Evolutionary conservation across 495 filamentous ascomycete species (phyloP).

Genomic region (Aspergillus ellipticus): DNA sequence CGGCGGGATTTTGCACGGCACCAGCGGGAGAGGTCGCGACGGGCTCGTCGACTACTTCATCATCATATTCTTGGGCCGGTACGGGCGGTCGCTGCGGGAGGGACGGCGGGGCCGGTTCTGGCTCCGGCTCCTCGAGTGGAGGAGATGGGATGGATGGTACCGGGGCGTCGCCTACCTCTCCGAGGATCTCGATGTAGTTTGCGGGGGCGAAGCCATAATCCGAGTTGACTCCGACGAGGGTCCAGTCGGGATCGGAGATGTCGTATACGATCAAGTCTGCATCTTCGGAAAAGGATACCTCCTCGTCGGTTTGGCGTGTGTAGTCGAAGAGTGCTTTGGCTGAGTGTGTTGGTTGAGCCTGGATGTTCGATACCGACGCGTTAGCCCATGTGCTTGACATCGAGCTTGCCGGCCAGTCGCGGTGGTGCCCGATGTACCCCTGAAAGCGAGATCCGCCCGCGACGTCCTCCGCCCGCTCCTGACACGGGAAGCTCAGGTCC

Average conservation of each 20-base stretch:
- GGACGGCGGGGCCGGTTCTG: constrained; percentile 31
- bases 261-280: constrained; percentile 81
- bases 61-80: constrained; percentile 2
- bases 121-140: constrained; percentile 9
- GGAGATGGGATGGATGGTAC: constrained; percentile 27
- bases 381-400: constrained; percentile 3
- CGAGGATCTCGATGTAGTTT: constrained; percentile 83
- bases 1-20: constrained; percentile 60
- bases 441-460: constrained; percentile 9
- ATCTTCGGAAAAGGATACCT: constrained; percentile 93
- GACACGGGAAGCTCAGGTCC: not conserved
- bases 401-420: constrained; percentile 11
- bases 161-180: constrained; percentile 25
- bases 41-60: constrained; percentile 22
- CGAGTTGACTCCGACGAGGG: constrained; percentile 75
- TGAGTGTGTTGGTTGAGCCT: constrained; percentile 68
- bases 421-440: constrained; percentile 8
- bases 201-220: constrained; percentile 96
- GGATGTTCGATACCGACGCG: not conserved
- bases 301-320: constrained; percentile 93
- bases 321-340: constrained; percentile 95
- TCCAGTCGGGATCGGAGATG: constrained; percentile 92
- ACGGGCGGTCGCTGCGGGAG: constrained; percentile 36
- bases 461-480: not conserved
- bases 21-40: constrained; percentile 26